Percentiles rank a stretch among this genome's conserved stretches.
Conservation (phyloP, 495 filamentous ascomycete species). For the Daldinia grandis region DNA sequence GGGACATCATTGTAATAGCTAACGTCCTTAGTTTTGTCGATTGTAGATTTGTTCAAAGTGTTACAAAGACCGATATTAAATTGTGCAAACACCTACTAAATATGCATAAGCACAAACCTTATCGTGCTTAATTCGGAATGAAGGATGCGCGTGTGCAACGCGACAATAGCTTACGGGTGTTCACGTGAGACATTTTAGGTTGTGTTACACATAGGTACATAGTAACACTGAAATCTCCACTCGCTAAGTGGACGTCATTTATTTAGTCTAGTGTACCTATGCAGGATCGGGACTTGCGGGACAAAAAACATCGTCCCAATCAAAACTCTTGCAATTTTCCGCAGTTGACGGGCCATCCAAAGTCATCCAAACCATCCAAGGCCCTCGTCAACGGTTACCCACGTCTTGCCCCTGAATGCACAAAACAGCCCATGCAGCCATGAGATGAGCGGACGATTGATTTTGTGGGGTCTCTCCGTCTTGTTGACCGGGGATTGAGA, state of each 20-base stretch:
- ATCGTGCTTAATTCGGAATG: background rate
- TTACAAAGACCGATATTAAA: slow-evolving; percentile 8
- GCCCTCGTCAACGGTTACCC: background rate
- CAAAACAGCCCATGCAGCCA: slow-evolving; percentile 39
- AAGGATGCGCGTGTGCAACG: slow-evolving; percentile 28
- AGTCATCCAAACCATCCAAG: background rate
- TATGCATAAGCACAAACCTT: background rate
- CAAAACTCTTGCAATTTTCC: slow-evolving; percentile 38
- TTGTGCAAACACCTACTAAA: background rate
- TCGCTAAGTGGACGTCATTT: slow-evolving; percentile 26
- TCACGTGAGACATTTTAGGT: slow-evolving; percentile 28
- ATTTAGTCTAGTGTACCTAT: slow-evolving; percentile 17
- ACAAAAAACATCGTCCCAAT: slow-evolving; percentile 36
- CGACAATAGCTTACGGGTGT: slow-evolving; percentile 31
- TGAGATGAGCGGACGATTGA: slow-evolving; percentile 39
- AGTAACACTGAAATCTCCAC: slow-evolving; percentile 14
- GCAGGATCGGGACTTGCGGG: slow-evolving; percentile 13
- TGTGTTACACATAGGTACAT: no score
- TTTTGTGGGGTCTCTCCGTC: slow-evolving; percentile 27
- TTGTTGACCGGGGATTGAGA: slow-evolving; percentile 32
- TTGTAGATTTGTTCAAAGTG: background rate
- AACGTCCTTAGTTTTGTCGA: background rate
- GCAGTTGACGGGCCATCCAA: slow-evolving; percentile 19
- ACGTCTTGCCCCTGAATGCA: slow-evolving; percentile 37
- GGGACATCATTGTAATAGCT: slow-evolving; percentile 8